Base-by-base conservation (phyloP, 495 filamentous ascomycete genomes). In the Penicillium paxilli region DNA sequence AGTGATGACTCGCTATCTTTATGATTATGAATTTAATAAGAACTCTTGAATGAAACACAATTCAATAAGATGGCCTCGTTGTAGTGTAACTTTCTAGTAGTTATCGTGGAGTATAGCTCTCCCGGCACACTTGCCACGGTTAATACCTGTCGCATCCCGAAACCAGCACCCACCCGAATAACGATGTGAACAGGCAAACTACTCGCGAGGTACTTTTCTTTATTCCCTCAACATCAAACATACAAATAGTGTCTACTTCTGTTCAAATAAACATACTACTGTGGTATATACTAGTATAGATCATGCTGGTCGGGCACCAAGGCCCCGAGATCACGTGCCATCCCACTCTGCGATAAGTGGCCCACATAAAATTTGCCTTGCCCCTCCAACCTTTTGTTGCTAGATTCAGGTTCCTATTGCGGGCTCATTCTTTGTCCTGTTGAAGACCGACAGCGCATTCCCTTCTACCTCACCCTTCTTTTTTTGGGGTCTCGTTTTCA, bases 1-100 rank as follows among this genome's bases (percentile, higher is more conserved):
- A 63, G 17, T 37, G 30, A 42, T 40, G 41, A 49, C 52, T 40
- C 38, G 50, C 56, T 56, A 52, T 56, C 53, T 47, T 67, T 54
- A 67, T 65, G 64, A 67, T 67, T 67, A 67, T 67, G 64, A 67
- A 65, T 58, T 58, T 67, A 65, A 67, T 67, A 67, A 62, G 45
- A 57, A 59, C 49, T 62, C 57, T 48, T 63, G 58, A 51, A 63
- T 60, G 51, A 62, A 59, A 60, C 38, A 58, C 32, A 60, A 54
- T 46, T 60, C 45, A 35, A 51, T 30, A 12, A 30, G 26, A 8
- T 9, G 26, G 8, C 26, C 26, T 1, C 9, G 30, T 11, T 12
- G 30, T 32, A 14, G 11, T 12, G 30, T 32, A 32, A 32, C n/a
- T n/a, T n/a, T n/a, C n/a, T n/a, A n/a, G n/a, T n/a, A n/a, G n/a